These are phyloP conservation scores for Aspergillus homomorphus DNA, from an alignment of 495 filamentous ascomycete genomes.

Conservation along the genomic window DNA sequence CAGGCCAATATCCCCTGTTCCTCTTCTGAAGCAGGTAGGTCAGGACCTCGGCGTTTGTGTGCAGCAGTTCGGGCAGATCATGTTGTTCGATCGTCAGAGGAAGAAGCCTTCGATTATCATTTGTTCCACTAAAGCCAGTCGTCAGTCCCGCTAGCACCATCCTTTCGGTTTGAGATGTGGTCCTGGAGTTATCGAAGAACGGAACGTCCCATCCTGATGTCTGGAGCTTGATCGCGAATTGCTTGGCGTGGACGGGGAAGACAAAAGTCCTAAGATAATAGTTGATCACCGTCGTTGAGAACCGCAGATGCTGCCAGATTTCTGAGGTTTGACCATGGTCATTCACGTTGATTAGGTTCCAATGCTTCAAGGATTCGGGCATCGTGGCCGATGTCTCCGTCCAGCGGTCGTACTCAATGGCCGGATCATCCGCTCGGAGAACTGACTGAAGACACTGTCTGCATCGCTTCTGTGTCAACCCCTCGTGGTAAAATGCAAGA, in stretches of 20 bases:
- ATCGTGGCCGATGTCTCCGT: slow-evolving; percentile 32
- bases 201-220: slow-evolving; percentile 68
- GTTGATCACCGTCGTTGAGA: slow-evolving; percentile 51
- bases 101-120: slow-evolving; percentile 57
- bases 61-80: slow-evolving; percentile 51
- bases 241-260: slow-evolving; percentile 59
- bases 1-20: slow-evolving; percentile 14
- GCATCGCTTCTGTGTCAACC: slow-evolving; percentile 52
- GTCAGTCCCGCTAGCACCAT: slow-evolving; percentile 27
- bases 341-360: slow-evolving; percentile 57
- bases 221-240: slow-evolving; percentile 61
- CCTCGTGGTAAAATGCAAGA: slow-evolving; percentile 65
- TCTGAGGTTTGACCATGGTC: slow-evolving; percentile 41
- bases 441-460: slow-evolving; percentile 47
- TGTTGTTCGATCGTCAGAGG: slow-evolving; percentile 56
- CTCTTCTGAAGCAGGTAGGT: slow-evolving; percentile 45
- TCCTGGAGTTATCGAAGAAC: background rate
- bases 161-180: background rate
- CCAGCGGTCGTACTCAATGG: slow-evolving; percentile 56
- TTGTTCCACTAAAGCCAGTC: slow-evolving; percentile 71
- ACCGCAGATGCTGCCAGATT: slow-evolving; percentile 52
- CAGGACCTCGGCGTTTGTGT: slow-evolving; percentile 65
- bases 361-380: slow-evolving; percentile 37
- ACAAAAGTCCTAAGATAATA: slow-evolving; percentile 59
- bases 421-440: slow-evolving; percentile 53